phyloP scores from a whole-genome alignment of 352 stramenopile species.

The Globisporangium irregulare region DNA sequence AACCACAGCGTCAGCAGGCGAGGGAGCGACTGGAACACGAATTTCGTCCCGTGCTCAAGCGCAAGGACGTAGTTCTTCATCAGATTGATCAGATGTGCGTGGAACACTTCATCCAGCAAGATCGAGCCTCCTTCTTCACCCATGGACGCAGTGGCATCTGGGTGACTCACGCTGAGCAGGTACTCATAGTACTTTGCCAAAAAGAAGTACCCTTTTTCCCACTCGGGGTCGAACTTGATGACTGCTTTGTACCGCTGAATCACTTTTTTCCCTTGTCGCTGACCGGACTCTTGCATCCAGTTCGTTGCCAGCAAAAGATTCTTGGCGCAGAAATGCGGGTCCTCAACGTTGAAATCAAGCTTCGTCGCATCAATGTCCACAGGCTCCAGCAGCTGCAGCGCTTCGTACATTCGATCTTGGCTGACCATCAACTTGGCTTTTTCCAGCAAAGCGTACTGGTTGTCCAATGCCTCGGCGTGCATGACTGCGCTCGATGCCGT shows the following conservation, averaged over 20 bases:
- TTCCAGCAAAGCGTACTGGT: constrained; percentile 69
- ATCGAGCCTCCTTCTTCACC: constrained; percentile 40
- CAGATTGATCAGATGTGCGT: constrained; percentile 79
- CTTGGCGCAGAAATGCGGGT: constrained; percentile 77
- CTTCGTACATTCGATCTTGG: constrained; percentile 83
- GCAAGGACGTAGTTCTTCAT: constrained; percentile 94
- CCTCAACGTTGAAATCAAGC: constrained; percentile 72
- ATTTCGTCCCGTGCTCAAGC: constrained; percentile 88
- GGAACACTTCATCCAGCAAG: constrained; percentile 57
- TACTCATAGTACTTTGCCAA: constrained; percentile 92
- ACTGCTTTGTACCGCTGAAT: constrained; percentile 94
- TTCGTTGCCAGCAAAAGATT: constrained; percentile 93
- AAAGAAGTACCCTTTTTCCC: constrained; percentile 93
- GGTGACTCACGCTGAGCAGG: constrained; percentile 73
- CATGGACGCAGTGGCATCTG: constrained; percentile 34
- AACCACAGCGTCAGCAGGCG: constrained; percentile 98
- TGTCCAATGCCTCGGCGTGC: constrained; percentile 77
- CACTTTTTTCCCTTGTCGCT: constrained; percentile 93
- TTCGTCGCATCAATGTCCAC: constrained; percentile 74
- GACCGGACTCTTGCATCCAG: constrained; percentile 94
- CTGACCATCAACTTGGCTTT: constrained; percentile 80
- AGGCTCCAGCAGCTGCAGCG: constrained; percentile 79
- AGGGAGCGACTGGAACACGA: constrained; percentile 96
- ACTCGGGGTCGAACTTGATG: constrained; percentile 91
- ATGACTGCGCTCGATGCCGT: constrained; percentile 83